These are phyloP conservation scores for Fusarium sp. DNA, from an alignment of 2,329 filamentous ascomycete species.

Conservation along the genomic window DNA sequence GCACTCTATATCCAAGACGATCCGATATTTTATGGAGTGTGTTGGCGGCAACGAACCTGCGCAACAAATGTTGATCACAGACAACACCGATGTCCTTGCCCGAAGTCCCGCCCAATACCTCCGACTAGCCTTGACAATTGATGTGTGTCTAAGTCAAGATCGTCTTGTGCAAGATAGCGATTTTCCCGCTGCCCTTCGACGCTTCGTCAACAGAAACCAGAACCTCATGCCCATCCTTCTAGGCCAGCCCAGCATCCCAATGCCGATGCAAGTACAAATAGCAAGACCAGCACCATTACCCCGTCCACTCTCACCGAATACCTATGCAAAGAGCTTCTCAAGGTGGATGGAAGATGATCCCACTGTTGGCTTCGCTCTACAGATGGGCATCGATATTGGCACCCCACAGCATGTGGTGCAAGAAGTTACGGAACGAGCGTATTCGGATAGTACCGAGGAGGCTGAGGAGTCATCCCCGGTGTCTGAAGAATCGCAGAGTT, in stretches of 20 bases:
- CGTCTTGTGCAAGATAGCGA: slow-evolving; percentile 32
- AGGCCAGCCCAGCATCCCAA: slow-evolving; percentile 3
- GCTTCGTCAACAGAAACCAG: slow-evolving; percentile 1
- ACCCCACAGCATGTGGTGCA: background rate
- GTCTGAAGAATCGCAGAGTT: background rate
- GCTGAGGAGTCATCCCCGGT: background rate
- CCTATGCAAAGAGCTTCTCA: slow-evolving; percentile 18
- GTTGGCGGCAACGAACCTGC: slow-evolving; percentile 11
- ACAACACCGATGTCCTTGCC: slow-evolving; percentile 20
- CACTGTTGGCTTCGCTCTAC: slow-evolving; percentile 27
- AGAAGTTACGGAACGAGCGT: background rate
- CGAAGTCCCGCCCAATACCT: slow-evolving; percentile 35
- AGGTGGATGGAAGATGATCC: slow-evolving; percentile 38
- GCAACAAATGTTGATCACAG: background rate
- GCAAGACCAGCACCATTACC: background rate
- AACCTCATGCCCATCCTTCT: slow-evolving; percentile 19
- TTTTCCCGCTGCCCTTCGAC: slow-evolving; percentile 22
- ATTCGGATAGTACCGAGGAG: background rate
- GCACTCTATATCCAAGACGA: slow-evolving; percentile 38
- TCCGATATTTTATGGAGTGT: slow-evolving; percentile 40
- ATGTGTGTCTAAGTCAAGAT: slow-evolving; percentile 35
- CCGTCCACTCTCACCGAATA: slow-evolving; percentile 20
- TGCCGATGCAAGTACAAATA: background rate
- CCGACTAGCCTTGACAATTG: slow-evolving; percentile 32
- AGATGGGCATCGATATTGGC: slow-evolving; percentile 30